phyloP scores from a whole-genome alignment of 805 yeast genomes.

The Candida silvatica region DNA sequence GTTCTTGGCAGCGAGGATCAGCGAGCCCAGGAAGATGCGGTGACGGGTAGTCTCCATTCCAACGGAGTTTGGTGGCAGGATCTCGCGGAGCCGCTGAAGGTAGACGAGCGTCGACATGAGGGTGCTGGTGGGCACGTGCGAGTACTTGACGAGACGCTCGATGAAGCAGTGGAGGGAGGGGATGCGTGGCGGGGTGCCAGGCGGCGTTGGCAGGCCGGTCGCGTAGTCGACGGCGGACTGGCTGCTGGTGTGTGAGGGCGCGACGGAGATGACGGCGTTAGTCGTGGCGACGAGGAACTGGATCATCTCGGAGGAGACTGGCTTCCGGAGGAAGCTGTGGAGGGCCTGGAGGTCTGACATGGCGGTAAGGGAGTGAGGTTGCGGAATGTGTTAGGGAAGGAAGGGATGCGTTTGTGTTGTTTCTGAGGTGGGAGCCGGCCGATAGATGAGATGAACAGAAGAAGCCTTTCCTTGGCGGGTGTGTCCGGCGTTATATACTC shows the following conservation, averaged over 20 bases:
- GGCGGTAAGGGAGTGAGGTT: conserved; percentile 1
- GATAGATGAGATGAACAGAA: too few relatives aligned
- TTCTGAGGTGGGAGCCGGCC: too few relatives aligned
- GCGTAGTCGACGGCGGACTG: conserved; percentile 24
- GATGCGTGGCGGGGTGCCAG: conserved; percentile 26
- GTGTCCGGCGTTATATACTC: too few relatives aligned
- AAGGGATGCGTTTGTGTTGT: too few relatives aligned
- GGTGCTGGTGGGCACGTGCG: conserved; percentile 93
- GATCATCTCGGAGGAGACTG: conserved; percentile 52
- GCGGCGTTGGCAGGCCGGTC: conserved; percentile 30
- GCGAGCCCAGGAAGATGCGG: conserved; percentile 81
- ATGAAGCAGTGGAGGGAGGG: conserved; percentile 60
- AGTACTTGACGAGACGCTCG: conserved; percentile 58
- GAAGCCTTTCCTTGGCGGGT: too few relatives aligned
- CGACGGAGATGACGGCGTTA: conserved; percentile 42
- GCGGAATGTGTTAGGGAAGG: background rate
- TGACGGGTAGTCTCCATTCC: conserved; percentile 94
- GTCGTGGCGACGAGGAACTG: conserved; percentile 51
- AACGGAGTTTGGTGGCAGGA: conserved; percentile 78
- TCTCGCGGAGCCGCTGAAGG: conserved; percentile 63
- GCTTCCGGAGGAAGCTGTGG: conserved; percentile 42
- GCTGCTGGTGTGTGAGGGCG: conserved; percentile 18
- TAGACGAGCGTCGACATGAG: conserved; percentile 88
- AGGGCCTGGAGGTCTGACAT: conserved; percentile 44
- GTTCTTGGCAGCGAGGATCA: conserved; percentile 86